A percentile compares a stretch with the other conserved stretches of the same genome.
Conservation (phyloP, 495 filamentous ascomycete genomes). For the Astrothelium macrocarpum region DNA sequence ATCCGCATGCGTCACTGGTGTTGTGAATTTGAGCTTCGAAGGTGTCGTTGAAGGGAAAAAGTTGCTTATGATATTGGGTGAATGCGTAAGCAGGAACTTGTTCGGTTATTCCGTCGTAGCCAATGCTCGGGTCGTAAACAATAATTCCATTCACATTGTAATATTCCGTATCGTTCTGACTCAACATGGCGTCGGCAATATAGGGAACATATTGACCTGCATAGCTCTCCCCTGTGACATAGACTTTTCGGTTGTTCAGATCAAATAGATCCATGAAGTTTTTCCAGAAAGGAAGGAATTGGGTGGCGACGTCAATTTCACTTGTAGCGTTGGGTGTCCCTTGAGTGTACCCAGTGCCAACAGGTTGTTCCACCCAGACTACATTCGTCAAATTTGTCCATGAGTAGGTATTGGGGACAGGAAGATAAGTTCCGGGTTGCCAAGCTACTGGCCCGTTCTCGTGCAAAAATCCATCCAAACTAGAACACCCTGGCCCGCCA, state of each 20-base stretch:
- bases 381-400: slow-evolving; percentile 33
- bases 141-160: slow-evolving; percentile 59
- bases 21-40: slow-evolving; percentile 51
- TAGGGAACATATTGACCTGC: slow-evolving; percentile 74
- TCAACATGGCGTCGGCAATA: slow-evolving; percentile 64
- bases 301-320: slow-evolving; percentile 46
- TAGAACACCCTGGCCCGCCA: slow-evolving; percentile 30
- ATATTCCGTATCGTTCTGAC: slow-evolving; percentile 54
- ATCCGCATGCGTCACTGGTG: slow-evolving; percentile 52
- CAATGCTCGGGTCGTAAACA: slow-evolving; percentile 61
- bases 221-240: slow-evolving; percentile 54
- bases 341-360: slow-evolving; percentile 40
- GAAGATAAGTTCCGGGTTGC: slow-evolving; percentile 31
- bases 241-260: slow-evolving; percentile 52
- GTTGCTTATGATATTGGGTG: slow-evolving; percentile 48
- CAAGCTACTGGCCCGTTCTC: slow-evolving; percentile 35
- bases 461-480: slow-evolving; percentile 33
- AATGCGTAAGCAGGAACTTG: slow-evolving; percentile 52
- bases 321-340: slow-evolving; percentile 45
- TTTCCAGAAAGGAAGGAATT: slow-evolving; percentile 56
- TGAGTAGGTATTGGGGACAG: slow-evolving; percentile 21
- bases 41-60: slow-evolving; percentile 59
- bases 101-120: slow-evolving; percentile 38
- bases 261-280: slow-evolving; percentile 53
- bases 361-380: slow-evolving; percentile 29